Percentiles rank a stretch among this genome's conserved stretches.
Conservation (phyloP, 2,329 filamentous ascomycete genomes). For the Phaeomoniella chlamydospora region DNA sequence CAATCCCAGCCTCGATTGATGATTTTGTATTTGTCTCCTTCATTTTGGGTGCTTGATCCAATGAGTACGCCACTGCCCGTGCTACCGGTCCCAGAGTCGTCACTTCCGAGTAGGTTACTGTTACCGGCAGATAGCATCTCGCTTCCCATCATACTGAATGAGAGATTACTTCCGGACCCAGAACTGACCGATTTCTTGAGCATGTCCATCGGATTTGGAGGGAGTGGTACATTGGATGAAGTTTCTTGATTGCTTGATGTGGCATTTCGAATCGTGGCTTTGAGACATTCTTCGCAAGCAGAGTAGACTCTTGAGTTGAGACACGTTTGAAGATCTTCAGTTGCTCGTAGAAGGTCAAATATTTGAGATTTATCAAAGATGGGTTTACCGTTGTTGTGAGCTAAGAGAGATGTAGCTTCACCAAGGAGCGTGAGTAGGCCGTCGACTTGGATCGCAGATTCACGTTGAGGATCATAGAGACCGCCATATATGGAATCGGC, state of each 20-base stretch:
- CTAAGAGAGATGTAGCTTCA: slow-evolving; percentile 66
- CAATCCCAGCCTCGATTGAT: neutral
- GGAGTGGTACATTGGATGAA: slow-evolving; percentile 4
- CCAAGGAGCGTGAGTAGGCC: slow-evolving; percentile 72
- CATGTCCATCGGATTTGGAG: slow-evolving; percentile 47
- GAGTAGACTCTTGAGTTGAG: slow-evolving; percentile 58
- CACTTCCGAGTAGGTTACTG: slow-evolving; percentile 18
- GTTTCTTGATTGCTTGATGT: slow-evolving; percentile 34
- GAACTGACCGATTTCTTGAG: slow-evolving; percentile 48
- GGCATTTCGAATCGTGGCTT: slow-evolving; percentile 57
- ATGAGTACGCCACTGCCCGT: slow-evolving; percentile 35
- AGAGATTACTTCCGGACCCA: slow-evolving; percentile 38
- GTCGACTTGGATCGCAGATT: slow-evolving; percentile 77
- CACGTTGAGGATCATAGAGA: slow-evolving; percentile 65
- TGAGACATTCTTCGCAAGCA: slow-evolving; percentile 65
- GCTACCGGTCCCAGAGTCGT: slow-evolving; percentile 34
- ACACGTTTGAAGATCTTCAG: slow-evolving; percentile 68
- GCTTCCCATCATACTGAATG: slow-evolving; percentile 59
- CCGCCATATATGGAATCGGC: slow-evolving; percentile 86
- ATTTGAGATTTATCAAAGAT: slow-evolving; percentile 59
- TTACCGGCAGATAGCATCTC: slow-evolving; percentile 46
- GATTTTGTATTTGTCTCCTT: slow-evolving; percentile 14
- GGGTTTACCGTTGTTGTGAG: slow-evolving; percentile 33
- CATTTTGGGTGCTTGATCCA: slow-evolving; percentile 8
- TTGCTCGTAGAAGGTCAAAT: slow-evolving; percentile 58